Evolutionary conservation across 805 yeast species (phyloP).

Genomic region (Ogataea thermomethanolica): DNA sequence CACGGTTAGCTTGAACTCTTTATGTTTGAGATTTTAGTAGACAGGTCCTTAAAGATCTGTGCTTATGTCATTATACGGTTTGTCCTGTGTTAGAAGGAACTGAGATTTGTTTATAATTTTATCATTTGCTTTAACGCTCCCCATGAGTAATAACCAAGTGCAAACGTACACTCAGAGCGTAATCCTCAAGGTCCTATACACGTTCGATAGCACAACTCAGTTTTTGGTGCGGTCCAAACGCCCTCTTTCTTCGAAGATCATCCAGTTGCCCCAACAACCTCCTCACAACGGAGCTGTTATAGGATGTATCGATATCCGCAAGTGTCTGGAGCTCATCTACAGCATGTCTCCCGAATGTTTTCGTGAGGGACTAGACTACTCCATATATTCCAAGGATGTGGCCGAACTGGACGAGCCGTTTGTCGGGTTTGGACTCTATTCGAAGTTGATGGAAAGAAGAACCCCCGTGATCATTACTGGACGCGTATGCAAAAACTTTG

Average conservation of each 20-base stretch:
- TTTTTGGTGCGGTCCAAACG: constrained; percentile 39
- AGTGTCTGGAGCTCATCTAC: constrained; percentile 42
- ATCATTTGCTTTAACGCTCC: constrained; percentile 2
- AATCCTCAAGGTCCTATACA: constrained; percentile 38
- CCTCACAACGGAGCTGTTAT: constrained; percentile 39
- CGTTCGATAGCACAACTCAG: constrained; percentile 41
- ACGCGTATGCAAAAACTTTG: constrained; percentile 55
- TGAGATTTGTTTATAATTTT: constrained; percentile 7
- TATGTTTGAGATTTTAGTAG: constrained; percentile 6
- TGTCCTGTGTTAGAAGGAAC: constrained; percentile 1
- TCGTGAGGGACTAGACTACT: constrained; percentile 39
- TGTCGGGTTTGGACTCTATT: constrained; percentile 43
- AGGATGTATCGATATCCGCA: constrained; percentile 41
- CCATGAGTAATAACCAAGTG: constrained; percentile 21
- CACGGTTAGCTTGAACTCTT: constrained; percentile 8
- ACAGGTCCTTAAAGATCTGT: constrained; percentile 7
- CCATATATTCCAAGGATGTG: constrained; percentile 45
- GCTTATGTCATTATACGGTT: constrained; percentile 9
- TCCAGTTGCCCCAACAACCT: constrained; percentile 40
- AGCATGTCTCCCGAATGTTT: constrained; percentile 48
- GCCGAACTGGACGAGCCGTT: constrained; percentile 51
- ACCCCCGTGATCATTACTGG: constrained; percentile 45
- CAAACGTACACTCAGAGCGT: constrained; percentile 27
- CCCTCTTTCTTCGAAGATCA: constrained; percentile 38
- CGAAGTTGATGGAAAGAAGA: constrained; percentile 28